These are phyloP conservation scores for Graphiopsis chlorocephala DNA, from an alignment of 2,329 filamentous ascomycete species.

Conservation along the genomic window DNA sequence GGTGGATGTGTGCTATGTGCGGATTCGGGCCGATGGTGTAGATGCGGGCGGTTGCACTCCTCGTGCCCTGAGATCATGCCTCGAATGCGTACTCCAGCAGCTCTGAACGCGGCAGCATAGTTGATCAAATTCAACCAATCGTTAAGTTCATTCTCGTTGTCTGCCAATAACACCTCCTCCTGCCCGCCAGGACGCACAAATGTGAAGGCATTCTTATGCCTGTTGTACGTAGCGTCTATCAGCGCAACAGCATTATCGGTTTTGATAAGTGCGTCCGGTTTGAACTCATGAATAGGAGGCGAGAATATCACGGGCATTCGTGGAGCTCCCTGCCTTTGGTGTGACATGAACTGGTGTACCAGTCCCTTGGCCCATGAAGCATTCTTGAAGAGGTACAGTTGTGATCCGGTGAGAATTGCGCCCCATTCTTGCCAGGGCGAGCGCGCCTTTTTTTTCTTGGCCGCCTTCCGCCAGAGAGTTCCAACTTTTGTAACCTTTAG, in stretches of 20 bases:
- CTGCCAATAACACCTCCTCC: slow-evolving; percentile 87
- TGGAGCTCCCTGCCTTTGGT: slow-evolving; percentile 73
- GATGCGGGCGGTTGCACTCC: slow-evolving; percentile 56
- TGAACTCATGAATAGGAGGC: slow-evolving; percentile 86
- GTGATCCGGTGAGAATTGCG: slow-evolving; percentile 90
- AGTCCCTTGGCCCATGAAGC: slow-evolving; percentile 87
- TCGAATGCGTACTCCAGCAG: slow-evolving; percentile 84
- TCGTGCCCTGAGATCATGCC: slow-evolving; percentile 82
- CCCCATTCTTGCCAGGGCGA: slow-evolving; percentile 99
- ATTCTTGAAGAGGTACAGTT: slow-evolving; percentile 95
- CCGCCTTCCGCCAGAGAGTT: slow-evolving; percentile 88
- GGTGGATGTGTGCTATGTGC: slow-evolving; percentile 64
- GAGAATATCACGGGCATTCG: slow-evolving; percentile 82
- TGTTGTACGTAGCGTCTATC: slow-evolving; percentile 81
- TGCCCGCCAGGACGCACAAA: slow-evolving; percentile 83
- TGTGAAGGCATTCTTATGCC: slow-evolving; percentile 92
- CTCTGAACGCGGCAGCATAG: slow-evolving; percentile 91
- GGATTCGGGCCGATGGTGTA: slow-evolving; percentile 68
- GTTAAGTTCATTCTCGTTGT: slow-evolving; percentile 87
- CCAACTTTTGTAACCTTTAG: slow-evolving; percentile 98
- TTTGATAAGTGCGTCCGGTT: slow-evolving; percentile 88
- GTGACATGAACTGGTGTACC: slow-evolving; percentile 81
- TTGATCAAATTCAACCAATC: slow-evolving; percentile 97
- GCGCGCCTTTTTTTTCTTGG: slow-evolving; percentile 89
- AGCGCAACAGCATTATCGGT: slow-evolving; percentile 90